Base-by-base conservation (phyloP, 352 stramenopile species). In the Thalassiosira sp. region DNA sequence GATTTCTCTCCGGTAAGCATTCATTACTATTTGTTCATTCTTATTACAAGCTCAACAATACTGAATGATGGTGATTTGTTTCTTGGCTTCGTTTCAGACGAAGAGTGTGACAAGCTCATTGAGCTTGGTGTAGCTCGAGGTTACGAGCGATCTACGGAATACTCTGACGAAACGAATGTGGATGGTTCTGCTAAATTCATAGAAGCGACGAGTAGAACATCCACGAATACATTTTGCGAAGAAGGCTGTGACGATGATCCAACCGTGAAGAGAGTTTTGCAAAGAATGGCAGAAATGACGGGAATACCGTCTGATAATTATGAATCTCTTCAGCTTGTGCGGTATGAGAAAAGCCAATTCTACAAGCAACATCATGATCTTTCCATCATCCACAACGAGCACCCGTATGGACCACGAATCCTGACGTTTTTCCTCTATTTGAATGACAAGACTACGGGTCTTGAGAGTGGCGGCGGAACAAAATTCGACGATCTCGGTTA, bases 381-480 rank as follows among this genome's bases (percentile, higher is more conserved):
- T 40, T 74, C 81, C 43, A 46, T 71, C 11, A 52, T 79, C 31
- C 54, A 82, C 22, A 0, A 61, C 8, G 48, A 73, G 10, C 10
- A 61, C 10, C 83, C 72, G 53, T 70, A 53, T 11, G 82, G 82
- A n/a, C 28, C 62, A 16, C 52, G 82, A 20, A 81, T 88, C 10
- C 37, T 90, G 16, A 95, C 91, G 8, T 64, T 94, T 0, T 94
- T 94, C 60, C 63, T 96, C 15, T 95, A 94, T 62, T 58, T 95
- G 31, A 91, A 85, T 61, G 90, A 94, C n/a, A n/a, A n/a, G n/a
- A n/a, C n/a, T n/a, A n/a, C n/a, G n/a, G n/a, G n/a, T 71, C 89
- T 94, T 5, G 90, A 94, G 24, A 86, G 80, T 33, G 83, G 87
- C 15, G 87, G 87, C 24, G 85, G 73, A 2, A 93, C 87, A 0